Conservation (phyloP, 352 stramenopile genomes). For the Pythium pyrilobum region DNA sequence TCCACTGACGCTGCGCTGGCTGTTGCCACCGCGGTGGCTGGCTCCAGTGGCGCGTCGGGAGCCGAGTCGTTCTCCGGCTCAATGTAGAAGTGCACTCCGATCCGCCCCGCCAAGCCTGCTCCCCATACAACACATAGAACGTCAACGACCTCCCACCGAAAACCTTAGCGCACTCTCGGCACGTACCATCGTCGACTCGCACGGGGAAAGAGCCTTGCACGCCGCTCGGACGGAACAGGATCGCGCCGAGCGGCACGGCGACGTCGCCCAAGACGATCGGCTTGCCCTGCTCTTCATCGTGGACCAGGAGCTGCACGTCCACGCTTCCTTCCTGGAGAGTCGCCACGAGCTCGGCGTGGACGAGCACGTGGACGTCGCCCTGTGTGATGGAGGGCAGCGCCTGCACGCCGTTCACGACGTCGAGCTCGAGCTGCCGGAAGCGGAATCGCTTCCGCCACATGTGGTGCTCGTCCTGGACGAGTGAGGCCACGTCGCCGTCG, state of each 20-base stretch:
- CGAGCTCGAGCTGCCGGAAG: constrained; percentile 6
- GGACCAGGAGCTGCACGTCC: constrained; percentile 1
- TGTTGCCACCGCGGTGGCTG: too few species aligned
- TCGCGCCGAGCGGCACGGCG: constrained; percentile 24
- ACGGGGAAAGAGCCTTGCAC: constrained; percentile 39
- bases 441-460: constrained; percentile 17
- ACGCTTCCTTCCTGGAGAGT: constrained; percentile 16
- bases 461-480: background rate
- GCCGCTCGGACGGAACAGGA: constrained; percentile 37
- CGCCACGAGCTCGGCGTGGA: constrained; percentile 16
- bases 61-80: constrained; percentile 9
- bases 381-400: constrained; percentile 16
- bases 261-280: constrained; percentile 15
- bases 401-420: constrained; percentile 9
- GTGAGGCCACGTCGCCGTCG: background rate
- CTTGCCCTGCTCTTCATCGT: background rate
- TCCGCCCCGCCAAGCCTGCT: constrained; percentile 2
- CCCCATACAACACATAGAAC: too few species aligned
- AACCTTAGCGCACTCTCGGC: too few species aligned
- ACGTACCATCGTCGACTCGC: constrained; percentile 22
- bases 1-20: too few species aligned
- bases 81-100: constrained; percentile 17
- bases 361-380: constrained; percentile 5
- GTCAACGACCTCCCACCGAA: too few species aligned
- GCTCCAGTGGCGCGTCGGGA: background rate